Percentiles rank a stretch among this genome's conserved stretches.
phyloP scores from a whole-genome alignment of 371 early-diverging fungal genomes.

The Rhizopus sp. region DNA sequence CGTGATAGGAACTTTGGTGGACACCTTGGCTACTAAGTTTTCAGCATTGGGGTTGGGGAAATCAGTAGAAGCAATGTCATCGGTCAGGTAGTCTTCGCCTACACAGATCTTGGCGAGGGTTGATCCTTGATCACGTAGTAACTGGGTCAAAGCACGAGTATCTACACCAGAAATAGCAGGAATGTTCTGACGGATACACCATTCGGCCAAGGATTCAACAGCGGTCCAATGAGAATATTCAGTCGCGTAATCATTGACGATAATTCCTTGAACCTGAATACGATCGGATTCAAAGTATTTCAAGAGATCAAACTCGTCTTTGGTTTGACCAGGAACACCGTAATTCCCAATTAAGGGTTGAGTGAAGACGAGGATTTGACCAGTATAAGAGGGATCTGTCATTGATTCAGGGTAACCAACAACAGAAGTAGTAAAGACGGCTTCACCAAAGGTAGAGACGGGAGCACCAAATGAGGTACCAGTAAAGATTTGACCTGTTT shows the following conservation, averaged over 20 bases:
- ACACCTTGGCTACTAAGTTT: constrained; percentile 59
- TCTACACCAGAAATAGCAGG: constrained; percentile 95
- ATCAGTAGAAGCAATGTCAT: constrained; percentile 32
- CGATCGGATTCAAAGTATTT: constrained; percentile 84
- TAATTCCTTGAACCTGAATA: constrained; percentile 85
- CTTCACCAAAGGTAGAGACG: constrained; percentile 64
- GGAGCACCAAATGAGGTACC: constrained; percentile 81
- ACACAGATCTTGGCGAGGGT: constrained; percentile 85
- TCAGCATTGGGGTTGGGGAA: constrained; percentile 78
- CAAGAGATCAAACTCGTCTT: constrained; percentile 79
- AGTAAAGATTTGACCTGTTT: constrained; percentile 73
- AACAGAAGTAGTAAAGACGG: constrained; percentile 89
- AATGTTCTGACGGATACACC: constrained; percentile 86
- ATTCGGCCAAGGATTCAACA: constrained; percentile 80
- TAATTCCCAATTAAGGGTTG: constrained; percentile 92
- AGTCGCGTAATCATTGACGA: constrained; percentile 85
- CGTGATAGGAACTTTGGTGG: constrained; percentile 60
- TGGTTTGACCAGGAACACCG: constrained; percentile 81
- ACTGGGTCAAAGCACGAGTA: constrained; percentile 88
- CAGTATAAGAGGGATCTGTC: constrained; percentile 95
- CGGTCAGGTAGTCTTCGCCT: constrained; percentile 49
- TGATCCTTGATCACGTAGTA: constrained; percentile 84
- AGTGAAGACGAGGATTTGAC: constrained; percentile 92
- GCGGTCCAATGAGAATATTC: constrained; percentile 94
- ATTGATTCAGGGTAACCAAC: constrained; percentile 89